Conservation (phyloP, 148 eudicot species). For the Persicaria maculosa region DNA sequence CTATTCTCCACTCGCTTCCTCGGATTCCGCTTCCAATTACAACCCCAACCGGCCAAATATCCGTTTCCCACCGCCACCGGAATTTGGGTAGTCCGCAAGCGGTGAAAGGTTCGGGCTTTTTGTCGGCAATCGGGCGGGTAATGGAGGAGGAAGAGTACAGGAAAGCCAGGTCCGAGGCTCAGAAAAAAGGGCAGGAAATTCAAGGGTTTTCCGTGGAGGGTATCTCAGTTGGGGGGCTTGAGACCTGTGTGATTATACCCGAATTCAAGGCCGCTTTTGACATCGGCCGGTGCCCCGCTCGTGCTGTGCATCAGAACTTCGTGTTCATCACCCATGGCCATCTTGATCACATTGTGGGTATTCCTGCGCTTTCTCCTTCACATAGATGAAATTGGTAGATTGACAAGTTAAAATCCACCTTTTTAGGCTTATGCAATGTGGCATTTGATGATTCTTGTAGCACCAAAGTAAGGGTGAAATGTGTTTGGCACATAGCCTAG, state of each 20-base stretch:
- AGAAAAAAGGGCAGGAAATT: conserved; percentile 48
- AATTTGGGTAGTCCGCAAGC: conserved; percentile 18
- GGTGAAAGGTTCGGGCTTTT: conserved; percentile 39
- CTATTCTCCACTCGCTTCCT: conserved; percentile 17
- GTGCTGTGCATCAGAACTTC: conserved; percentile 83
- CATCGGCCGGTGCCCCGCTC: conserved; percentile 80
- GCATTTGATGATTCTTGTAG: neutral
- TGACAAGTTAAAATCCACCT: neutral
- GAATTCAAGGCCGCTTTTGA: conserved; percentile 80
- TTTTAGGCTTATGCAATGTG: neutral
- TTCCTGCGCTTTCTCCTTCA: neutral
- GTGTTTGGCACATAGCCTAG: no score
- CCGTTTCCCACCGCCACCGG: conserved; percentile 12
- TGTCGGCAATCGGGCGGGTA: conserved; percentile 67
- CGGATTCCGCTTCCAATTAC: conserved; percentile 14
- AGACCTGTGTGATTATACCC: conserved; percentile 84
- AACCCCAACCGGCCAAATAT: conserved; percentile 10
- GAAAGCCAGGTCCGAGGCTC: conserved; percentile 74
- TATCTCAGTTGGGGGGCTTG: conserved; percentile 82
- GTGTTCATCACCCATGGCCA: conserved; percentile 91
- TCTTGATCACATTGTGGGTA: conserved; percentile 87
- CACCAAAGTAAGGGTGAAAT: no score
- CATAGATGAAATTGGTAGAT: neutral
- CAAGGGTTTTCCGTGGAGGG: conserved; percentile 76
- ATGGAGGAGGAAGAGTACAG: conserved; percentile 92